Evolutionary conservation across 768 basidiomycete genomes (phyloP), one percentile per base, ranked within the genome.

Genomic region (Tremella fuciformis): DNA sequence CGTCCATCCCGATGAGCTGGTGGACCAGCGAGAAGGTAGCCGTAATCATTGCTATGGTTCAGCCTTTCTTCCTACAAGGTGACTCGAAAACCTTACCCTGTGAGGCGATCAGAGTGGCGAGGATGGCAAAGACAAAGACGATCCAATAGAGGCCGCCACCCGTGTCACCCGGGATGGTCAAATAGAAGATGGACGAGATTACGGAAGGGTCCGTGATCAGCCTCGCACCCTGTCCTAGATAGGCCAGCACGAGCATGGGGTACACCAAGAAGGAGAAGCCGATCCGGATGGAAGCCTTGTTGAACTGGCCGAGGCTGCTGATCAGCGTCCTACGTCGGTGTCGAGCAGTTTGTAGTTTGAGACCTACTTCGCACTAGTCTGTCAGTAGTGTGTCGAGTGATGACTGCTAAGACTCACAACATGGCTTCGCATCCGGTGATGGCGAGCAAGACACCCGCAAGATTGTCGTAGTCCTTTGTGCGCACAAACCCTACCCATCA

Each of bases 171-270:
- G 86, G 86, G 47, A 88, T 87, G 1, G 83, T 80, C 0, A 78
- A 76, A 76, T 86, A 87, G 71, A 88, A 87, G 1, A 86, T 75
- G 61, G 85, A 84, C 0, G 63, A 13, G 3, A 87, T 65, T 18
- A 85, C 81, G 0, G 44, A 62, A 3, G 83, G 82, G 56, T 84
- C 80, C 2, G 63, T 55, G 58, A 87, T 82, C 38, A 88, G 75
- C 1, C 82, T 79, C 11, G 86, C 83, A 13, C 86, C 86, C 75
- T 88, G 86, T 1, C 86, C 87, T 16, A 88, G 82, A 66, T 88
- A 88, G 6, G 84, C 83, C 0, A 88, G 78, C 0, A 85, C 59
- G 38, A 88, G 77, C 15, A 81, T 80, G 0, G 85, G 85, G 66
- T 85, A 87, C 0, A 83, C 84, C 52, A 84, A 76, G 11, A 54